Base-by-base conservation (phyloP, 1,139 yeast species). In the Arxiozyma heterogenica region DNA sequence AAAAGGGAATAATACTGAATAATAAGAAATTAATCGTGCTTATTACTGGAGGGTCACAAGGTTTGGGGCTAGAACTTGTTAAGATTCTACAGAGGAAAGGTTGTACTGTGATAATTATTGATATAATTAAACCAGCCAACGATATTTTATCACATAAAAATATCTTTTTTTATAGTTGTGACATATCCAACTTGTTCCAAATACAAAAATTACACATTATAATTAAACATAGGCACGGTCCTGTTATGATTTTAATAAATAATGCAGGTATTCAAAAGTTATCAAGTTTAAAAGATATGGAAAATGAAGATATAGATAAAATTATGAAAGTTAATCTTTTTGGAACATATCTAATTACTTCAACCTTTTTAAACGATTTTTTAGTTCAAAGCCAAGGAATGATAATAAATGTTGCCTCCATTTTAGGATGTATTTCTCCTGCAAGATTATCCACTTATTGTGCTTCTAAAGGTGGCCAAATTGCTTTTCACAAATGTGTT, bases 381-480 rank as follows among this genome's bases (percentile, higher is more conserved):
- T 58, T 86, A 4, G 65, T 62, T n/a, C 59, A 67, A 21, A 73
- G 76, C 53, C 73, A 94, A 46, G 96, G 97, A 0, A 87, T 84
- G 65, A 76, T 93, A 20, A 81, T 91, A 34, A 86, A 91, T 3
- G 74, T 91, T 41, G 89, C 93, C 0, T 87, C 96, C 0, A 88
- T 88, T 0, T 73, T 91, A 54, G 97, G 96, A 0, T 83, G 85
- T 58, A 76, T 86, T 75, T 79, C 95, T 0, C 97, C 97, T 0
- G 93, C 96, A 7, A 73, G 84, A 41, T 73, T 88, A 54, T 80
- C 77, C 44, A 87, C 87, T 0, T 91, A 91, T 63, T 96, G 96
- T 0, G 96, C 97, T 0, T 80, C 95, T 9, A 91, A 91, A 68
- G 84, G 95, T 0, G 97, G 95, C 0, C 69, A 88, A 38, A 78